These are phyloP conservation scores for Pouteria campechiana DNA, from an alignment of 179 eudicot genomes.

Conservation along the genomic window DNA sequence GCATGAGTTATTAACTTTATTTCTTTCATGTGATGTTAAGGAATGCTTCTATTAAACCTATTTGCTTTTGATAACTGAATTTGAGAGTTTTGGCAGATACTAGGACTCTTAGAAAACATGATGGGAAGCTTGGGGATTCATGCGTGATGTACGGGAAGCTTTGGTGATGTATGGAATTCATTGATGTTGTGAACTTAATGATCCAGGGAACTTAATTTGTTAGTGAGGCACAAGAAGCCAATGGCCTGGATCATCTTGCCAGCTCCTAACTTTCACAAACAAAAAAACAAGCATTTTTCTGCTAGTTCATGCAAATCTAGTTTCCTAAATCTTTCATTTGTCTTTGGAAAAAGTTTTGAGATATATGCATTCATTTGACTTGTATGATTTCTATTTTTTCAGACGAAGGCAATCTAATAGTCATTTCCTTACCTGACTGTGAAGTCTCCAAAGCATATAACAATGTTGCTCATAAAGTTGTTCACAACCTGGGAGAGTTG, in stretches of 20 bases:
- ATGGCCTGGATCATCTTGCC: too few relatives aligned
- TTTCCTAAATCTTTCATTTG: too few relatives aligned
- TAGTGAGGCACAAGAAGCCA: too few relatives aligned
- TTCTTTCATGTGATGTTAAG: too few relatives aligned
- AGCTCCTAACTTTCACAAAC: too few relatives aligned
- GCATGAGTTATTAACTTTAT: too few relatives aligned
- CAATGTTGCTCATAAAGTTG: conserved; percentile 48
- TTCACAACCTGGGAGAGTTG: conserved; percentile 42
- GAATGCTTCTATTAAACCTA: too few relatives aligned
- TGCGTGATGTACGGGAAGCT: conserved; percentile 63
- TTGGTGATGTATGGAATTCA: conserved; percentile 70
- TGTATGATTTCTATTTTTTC: conserved; percentile 9
- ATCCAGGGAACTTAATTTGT: too few relatives aligned
- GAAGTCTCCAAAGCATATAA: conserved; percentile 43
- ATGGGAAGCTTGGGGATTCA: conserved; percentile 89
- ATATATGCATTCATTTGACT: neutral
- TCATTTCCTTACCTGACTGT: conserved; percentile 58
- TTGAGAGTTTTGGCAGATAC: conserved; percentile 31
- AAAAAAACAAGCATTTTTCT: too few relatives aligned
- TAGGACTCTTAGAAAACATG: conserved; percentile 91
- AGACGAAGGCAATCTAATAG: conserved; percentile 83
- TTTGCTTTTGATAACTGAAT: too few relatives aligned
- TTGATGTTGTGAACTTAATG: conserved; percentile 96
- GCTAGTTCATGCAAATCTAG: too few relatives aligned
- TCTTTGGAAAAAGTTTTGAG: neutral